phyloP scores from a whole-genome alignment of 306 rosid species.

The Citrullus mucosospermus region DNA sequence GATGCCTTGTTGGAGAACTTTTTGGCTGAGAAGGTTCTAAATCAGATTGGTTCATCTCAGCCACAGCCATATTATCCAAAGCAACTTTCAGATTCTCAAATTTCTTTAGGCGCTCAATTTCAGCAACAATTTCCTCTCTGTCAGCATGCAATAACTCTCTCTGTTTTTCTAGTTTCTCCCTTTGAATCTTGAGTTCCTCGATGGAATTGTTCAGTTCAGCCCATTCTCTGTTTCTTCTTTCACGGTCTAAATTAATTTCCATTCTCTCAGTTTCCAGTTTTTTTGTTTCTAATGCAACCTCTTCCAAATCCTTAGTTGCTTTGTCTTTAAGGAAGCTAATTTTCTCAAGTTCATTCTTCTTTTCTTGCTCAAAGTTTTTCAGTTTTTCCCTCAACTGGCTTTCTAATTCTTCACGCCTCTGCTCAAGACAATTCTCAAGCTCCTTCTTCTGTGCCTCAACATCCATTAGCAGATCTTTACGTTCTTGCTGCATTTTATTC shows the following conservation, averaged over 20 bases:
- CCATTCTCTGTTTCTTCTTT: constrained; percentile 76
- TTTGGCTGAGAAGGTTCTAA: constrained; percentile 32
- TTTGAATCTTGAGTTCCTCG: constrained; percentile 74
- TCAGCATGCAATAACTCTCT: constrained; percentile 80
- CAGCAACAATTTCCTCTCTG: constrained; percentile 54
- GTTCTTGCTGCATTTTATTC: constrained; percentile 83
- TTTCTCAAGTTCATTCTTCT: constrained; percentile 46
- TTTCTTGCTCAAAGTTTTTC: constrained; percentile 64
- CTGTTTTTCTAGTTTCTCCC: constrained; percentile 79
- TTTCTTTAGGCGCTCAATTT: constrained; percentile 63
- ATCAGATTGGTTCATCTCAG: constrained; percentile 43
- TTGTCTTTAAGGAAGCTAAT: constrained; percentile 59
- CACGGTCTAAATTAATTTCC: constrained; percentile 80
- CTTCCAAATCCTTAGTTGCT: constrained; percentile 57
- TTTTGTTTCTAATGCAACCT: constrained; percentile 61
- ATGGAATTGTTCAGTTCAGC: constrained; percentile 71
- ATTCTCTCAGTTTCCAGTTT: constrained; percentile 64
- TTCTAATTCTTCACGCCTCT: constrained; percentile 86
- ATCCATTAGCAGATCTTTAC: constrained; percentile 62
- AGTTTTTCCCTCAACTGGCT: constrained; percentile 61
- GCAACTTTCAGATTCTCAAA: constrained; percentile 52
- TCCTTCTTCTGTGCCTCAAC: constrained; percentile 67
- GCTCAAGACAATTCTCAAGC: constrained; percentile 64
- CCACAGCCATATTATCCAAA: constrained; percentile 38
- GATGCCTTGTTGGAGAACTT: constrained; percentile 27